These are phyloP conservation scores for Colletotrichum eleusines DNA, from an alignment of 2,329 filamentous ascomycete genomes.

Conservation along the genomic window DNA sequence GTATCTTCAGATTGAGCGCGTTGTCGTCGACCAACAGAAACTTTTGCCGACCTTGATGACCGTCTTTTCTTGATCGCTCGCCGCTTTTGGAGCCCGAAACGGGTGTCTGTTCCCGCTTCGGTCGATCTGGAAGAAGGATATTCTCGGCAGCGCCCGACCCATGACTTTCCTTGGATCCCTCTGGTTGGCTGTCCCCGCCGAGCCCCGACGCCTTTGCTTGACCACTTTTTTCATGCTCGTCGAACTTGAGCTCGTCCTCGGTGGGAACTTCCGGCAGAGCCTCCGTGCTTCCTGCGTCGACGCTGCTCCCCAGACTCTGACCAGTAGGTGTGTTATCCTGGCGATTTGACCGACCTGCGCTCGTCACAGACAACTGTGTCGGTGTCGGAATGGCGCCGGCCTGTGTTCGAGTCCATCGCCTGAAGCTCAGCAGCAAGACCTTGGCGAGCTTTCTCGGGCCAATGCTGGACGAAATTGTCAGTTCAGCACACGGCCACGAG, in stretches of 20 bases:
- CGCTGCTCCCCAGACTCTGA: background rate
- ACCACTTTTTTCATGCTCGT: accelerated
- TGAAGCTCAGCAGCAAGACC: slow-evolving; percentile 47
- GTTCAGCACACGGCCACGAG: no score
- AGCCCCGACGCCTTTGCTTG: background rate
- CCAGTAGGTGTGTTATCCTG: background rate
- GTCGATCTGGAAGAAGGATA: background rate
- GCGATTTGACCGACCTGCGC: background rate
- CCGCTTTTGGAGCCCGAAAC: background rate
- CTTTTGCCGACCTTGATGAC: background rate
- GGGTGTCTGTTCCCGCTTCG: background rate
- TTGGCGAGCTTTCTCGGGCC: slow-evolving; percentile 54
- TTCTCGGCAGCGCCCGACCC: background rate
- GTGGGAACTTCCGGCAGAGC: background rate
- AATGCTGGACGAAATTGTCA: slow-evolving; percentile 44
- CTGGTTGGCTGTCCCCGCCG: background rate
- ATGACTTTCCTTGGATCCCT: background rate
- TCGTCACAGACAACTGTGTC: slow-evolving; percentile 4
- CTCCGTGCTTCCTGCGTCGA: background rate
- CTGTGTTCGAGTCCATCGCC: slow-evolving; percentile 45
- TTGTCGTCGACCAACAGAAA: slow-evolving; percentile 58
- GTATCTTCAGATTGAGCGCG: slow-evolving; percentile 53
- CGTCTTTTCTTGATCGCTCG: background rate
- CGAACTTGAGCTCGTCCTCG: background rate
- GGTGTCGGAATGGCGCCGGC: slow-evolving; percentile 5